Conservation (phyloP, 179 eudicot genomes). For the Corrigiola litoralis region DNA sequence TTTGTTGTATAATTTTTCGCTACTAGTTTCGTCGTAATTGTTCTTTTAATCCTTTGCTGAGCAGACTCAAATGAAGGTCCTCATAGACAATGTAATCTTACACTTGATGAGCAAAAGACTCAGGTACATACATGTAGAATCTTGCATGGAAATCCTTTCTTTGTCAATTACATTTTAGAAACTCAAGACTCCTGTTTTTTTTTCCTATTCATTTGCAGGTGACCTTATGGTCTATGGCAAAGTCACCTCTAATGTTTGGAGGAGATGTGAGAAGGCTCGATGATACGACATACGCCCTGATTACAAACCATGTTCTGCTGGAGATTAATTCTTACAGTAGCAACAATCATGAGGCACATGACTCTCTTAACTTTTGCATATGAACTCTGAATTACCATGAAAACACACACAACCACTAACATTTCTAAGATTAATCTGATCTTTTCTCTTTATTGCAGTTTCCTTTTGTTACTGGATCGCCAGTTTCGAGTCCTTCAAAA, state of each 20-base stretch:
- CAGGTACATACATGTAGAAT: constrained; percentile 82
- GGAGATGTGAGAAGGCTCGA: constrained; percentile 85
- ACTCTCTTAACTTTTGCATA: too few species aligned
- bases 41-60: too few species aligned
- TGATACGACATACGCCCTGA: constrained; percentile 48
- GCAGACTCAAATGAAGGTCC: constrained; percentile 78
- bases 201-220: constrained; percentile 37
- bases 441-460: too few species aligned
- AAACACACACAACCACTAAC: too few species aligned
- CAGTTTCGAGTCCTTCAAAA: too few species aligned
- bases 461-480: too few species aligned
- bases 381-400: too few species aligned
- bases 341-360: constrained; percentile 68
- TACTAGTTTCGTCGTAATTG: not conserved
- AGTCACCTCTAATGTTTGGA: constrained; percentile 89
- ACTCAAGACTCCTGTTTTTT: not conserved
- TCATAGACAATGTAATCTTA: constrained; percentile 53
- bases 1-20: too few species aligned
- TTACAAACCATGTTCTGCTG: constrained; percentile 59
- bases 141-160: not conserved
- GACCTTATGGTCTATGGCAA: constrained; percentile 84
- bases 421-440: too few species aligned
- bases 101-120: constrained; percentile 53
- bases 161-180: not conserved
- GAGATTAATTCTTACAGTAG: constrained; percentile 76